Evolutionary conservation across 1,284 basidiomycete species (phyloP), one percentile per base, ranked within the genome.

Genomic region (Mycosarcoma maydis): DNA sequence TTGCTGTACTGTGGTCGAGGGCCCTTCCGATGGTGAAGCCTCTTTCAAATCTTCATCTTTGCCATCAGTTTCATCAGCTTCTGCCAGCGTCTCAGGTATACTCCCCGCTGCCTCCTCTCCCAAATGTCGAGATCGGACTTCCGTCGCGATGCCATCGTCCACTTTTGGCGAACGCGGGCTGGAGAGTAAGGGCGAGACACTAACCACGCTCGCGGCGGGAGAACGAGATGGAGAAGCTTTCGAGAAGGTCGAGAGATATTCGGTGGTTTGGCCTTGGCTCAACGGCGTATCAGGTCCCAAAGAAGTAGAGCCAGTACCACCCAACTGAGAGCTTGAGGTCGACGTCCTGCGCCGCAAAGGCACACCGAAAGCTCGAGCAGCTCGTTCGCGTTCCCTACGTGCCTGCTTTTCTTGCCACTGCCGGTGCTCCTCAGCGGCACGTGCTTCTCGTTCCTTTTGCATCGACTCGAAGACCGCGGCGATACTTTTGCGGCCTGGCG

Each of bases 381-480:
- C 68, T 4, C 69, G 53, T 36, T 75, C 55, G 19, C 67, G 57
- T 41, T 75, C 67, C 3, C 60, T 23, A 23, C 47, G 23, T 2
- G 51, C 59, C 39, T 61, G 54, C 45, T 71, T 68, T 39, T 69
- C 58, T 37, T 69, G 53, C 55, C 57, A 65, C 33, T 52, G 59
- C 30, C 29, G 49, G 22, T 57, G 51, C 32, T 68, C 59, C 32
- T 72, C 68, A 2, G 49, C 54, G 1, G 57, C 62, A 1, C 62
- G 45, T 5, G 45, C 44, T 24, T 71, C 62, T 11, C 68, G 52
- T 30, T 71, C 62, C 38, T 62, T 56, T 27, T 71, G 62, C 68
- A 71, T 66, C 24, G 58, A 58, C 29, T 71, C 68, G 37, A 71
- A 71, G 0, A 71, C 58, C 4, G 62, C 62, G 3, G 68, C 68